Conservation (phyloP, 305 asterid genomes). For the Solanum hybrid region DNA sequence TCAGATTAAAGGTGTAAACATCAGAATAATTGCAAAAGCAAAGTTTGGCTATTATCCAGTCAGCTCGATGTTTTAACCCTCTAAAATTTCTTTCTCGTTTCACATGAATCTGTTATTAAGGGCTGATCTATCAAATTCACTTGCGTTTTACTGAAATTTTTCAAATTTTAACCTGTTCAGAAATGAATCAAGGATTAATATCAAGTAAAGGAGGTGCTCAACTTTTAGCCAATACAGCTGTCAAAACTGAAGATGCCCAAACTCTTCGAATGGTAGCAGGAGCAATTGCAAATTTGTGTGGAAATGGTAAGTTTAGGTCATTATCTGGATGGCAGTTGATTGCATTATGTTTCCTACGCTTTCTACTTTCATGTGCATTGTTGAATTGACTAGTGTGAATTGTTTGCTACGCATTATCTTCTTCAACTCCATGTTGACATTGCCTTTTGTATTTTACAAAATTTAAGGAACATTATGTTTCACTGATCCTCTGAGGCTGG, state of each 20-base stretch:
- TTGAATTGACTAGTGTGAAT: neutral
- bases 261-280: constrained; percentile 93
- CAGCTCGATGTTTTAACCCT: neutral
- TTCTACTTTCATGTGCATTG: neutral
- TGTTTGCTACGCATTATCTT: neutral
- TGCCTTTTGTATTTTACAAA: neutral
- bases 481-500: neutral
- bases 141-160: neutral
- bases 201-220: constrained; percentile 62
- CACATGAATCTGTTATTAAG: neutral
- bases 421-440: neutral
- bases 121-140: neutral
- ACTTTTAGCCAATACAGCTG: constrained; percentile 61
- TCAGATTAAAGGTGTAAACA: neutral
- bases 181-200: constrained; percentile 64
- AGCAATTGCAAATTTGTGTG: constrained; percentile 88
- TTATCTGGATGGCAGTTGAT: neutral
- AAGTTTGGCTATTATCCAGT: neutral
- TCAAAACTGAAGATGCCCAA: constrained; percentile 68
- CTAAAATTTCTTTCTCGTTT: neutral
- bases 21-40: neutral
- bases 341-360: neutral
- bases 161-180: constrained; percentile 28
- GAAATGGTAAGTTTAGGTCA: constrained; percentile 50
- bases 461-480: neutral